phyloP scores from a whole-genome alignment of 805 yeast species.

The Metschnikowia shivogae region DNA sequence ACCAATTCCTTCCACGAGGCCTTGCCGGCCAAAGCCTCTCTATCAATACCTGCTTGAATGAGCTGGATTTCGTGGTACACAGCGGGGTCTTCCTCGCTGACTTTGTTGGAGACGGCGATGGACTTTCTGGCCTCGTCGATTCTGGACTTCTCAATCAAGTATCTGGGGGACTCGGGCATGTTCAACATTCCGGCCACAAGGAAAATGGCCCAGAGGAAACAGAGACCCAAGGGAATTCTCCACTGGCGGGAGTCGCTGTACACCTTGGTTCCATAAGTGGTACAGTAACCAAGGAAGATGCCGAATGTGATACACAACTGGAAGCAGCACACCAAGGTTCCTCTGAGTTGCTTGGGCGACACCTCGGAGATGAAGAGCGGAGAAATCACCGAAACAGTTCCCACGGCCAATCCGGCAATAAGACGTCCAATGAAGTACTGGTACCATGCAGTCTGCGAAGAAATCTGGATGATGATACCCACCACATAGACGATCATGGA shows the following conservation, averaged over 20 bases:
- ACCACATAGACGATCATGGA: conserved; percentile 54
- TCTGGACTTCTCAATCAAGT: conserved; percentile 47
- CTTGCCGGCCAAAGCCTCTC: conserved; percentile 57
- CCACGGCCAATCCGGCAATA: conserved; percentile 65
- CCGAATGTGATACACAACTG: conserved; percentile 69
- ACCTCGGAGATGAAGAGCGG: conserved; percentile 66
- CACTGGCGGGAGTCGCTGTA: conserved; percentile 52
- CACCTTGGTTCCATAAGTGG: conserved; percentile 58
- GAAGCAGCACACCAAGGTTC: conserved; percentile 63
- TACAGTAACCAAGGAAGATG: conserved; percentile 66
- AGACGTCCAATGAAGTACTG: conserved; percentile 58
- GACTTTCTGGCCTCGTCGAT: conserved; percentile 51
- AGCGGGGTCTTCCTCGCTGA: conserved; percentile 48
- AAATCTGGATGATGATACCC: conserved; percentile 58
- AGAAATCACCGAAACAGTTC: conserved; percentile 63
- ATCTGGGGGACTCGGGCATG: conserved; percentile 71
- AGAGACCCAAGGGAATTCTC: conserved; percentile 60
- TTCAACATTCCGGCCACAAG: conserved; percentile 48
- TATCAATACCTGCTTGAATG: conserved; percentile 57
- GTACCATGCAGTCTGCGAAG: conserved; percentile 51
- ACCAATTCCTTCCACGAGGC: conserved; percentile 65
- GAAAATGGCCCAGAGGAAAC: conserved; percentile 44
- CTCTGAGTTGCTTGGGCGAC: conserved; percentile 66
- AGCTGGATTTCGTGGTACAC: conserved; percentile 49
- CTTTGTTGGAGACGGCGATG: conserved; percentile 55